Conservation (phyloP, 139 green algal species). For the Auxenochlorella pyrenoidosa region DNA sequence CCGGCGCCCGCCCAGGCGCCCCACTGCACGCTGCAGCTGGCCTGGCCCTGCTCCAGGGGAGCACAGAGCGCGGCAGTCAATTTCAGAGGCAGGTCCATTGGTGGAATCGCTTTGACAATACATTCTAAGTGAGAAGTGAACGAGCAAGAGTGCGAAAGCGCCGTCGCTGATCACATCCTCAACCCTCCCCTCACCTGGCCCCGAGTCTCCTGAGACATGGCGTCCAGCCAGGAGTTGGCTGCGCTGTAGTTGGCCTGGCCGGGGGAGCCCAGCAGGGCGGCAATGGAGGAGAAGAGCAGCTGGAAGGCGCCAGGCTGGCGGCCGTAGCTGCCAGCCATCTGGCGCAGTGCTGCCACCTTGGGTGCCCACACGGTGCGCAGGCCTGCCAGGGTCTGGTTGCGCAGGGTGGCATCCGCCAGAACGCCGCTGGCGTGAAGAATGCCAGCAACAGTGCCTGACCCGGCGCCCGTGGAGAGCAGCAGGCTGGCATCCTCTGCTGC, state of each 20-base stretch:
- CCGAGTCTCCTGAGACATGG: conserved; percentile 9
- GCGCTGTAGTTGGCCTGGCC: conserved; percentile 72
- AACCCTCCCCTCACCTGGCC: no score
- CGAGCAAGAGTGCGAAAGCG: no score
- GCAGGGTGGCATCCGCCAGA: conserved; percentile 73
- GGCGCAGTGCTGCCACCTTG: conserved; percentile 39
- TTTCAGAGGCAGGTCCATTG: not conserved
- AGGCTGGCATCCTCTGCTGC: conserved; percentile 35
- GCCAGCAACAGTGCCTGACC: conserved; percentile 45
- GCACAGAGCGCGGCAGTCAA: not conserved
- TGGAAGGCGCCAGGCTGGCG: conserved; percentile 36
- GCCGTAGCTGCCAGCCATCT: not conserved
- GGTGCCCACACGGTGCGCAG: conserved; percentile 58
- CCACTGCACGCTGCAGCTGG: conserved; percentile 56
- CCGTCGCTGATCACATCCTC: no score
- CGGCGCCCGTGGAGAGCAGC: conserved; percentile 61
- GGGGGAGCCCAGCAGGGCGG: conserved; percentile 60
- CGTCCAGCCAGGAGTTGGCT: conserved; percentile 62
- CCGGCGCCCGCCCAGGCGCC: conserved; percentile 63
- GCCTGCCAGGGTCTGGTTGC: conserved; percentile 59
- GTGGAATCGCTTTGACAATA: no score
- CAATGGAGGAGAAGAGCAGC: conserved; percentile 68
- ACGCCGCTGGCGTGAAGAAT: conserved; percentile 83
- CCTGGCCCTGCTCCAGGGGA: conserved; percentile 20
- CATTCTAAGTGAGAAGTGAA: no score